Percentiles rank a stretch among this genome's conserved stretches.
phyloP scores from a whole-genome alignment of 192 early-diverging fungal genomes.

The Coemansia sp. region DNA sequence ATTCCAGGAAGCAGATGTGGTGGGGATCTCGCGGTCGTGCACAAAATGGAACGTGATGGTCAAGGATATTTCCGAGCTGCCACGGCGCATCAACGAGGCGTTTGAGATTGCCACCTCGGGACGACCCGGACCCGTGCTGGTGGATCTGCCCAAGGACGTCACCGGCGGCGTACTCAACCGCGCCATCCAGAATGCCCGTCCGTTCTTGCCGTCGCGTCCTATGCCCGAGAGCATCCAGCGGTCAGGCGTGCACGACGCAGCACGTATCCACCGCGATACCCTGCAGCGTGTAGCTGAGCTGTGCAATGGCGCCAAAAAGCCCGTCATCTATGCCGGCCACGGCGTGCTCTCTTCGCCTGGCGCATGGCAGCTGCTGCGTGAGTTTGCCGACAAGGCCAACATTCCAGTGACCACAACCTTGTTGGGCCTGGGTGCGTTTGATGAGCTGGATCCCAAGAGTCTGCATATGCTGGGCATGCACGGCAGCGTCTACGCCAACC shows the following conservation, averaged over 20 bases:
- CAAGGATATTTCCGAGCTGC: slow-evolving; percentile 91
- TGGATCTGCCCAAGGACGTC: slow-evolving; percentile 97
- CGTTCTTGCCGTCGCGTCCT: slow-evolving; percentile 72
- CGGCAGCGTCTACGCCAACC: slow-evolving; percentile 94
- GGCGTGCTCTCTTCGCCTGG: slow-evolving; percentile 81
- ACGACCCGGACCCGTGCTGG: slow-evolving; percentile 93
- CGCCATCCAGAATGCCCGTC: slow-evolving; percentile 69
- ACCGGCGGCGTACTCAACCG: slow-evolving; percentile 84
- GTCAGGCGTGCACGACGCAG: slow-evolving; percentile 52
- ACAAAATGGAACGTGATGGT: slow-evolving; percentile 99
- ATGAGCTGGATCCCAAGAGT: slow-evolving; percentile 83
- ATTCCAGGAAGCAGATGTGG: slow-evolving; percentile 98
- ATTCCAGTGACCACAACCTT: slow-evolving; percentile 98
- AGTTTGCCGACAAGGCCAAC: slow-evolving; percentile 83
- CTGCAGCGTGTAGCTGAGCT: slow-evolving; percentile 75
- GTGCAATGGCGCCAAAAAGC: slow-evolving; percentile 85
- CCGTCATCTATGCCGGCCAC: slow-evolving; percentile 94
- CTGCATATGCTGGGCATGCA: slow-evolving; percentile 99
- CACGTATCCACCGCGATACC: slow-evolving; percentile 53
- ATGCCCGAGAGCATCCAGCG: slow-evolving; percentile 56
- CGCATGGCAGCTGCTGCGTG: slow-evolving; percentile 75
- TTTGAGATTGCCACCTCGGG: slow-evolving; percentile 96
- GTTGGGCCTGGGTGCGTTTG: slow-evolving; percentile 88
- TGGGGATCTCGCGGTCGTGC: slow-evolving; percentile 93
- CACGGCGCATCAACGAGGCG: slow-evolving; percentile 96